Conservation (phyloP, 169 alveolate genomes). For the Plasmodium billcollinsi region DNA sequence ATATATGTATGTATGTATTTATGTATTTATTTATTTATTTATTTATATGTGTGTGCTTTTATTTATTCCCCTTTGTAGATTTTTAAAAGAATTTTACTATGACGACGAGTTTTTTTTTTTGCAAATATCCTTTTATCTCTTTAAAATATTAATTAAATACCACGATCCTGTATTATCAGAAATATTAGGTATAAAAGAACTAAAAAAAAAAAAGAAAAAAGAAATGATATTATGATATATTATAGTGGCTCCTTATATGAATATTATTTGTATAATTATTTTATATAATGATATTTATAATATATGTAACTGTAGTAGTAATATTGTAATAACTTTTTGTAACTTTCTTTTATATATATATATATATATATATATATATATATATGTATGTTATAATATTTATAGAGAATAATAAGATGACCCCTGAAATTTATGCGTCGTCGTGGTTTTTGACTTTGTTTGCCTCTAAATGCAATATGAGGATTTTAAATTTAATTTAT, state of each 20-base stretch:
- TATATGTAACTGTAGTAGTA: no score
- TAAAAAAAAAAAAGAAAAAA: neutral
- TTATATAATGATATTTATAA: neutral
- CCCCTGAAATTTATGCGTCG: conserved; percentile 85
- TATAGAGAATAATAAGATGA: conserved; percentile 78
- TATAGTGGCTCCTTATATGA: neutral
- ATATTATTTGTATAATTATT: neutral
- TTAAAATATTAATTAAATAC: conserved; percentile 80
- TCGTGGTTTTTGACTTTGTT: conserved; percentile 85
- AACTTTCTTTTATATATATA: no score
- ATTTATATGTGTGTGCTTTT: neutral
- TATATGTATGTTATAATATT: neutral
- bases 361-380: no score
- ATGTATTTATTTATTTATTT: no score
- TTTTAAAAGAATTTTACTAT: conserved; percentile 79
- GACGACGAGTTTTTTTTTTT: conserved; percentile 82
- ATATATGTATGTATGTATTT: no score
- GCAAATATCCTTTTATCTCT: conserved; percentile 82
- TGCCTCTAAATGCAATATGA: conserved; percentile 80
- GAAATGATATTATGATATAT: neutral
- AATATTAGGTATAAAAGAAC: conserved; percentile 81
- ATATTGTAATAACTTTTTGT: no score
- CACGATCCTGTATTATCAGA: conserved; percentile 83
- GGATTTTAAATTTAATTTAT: conserved; percentile 78
- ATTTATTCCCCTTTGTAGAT: conserved; percentile 30